Base-by-base conservation (phyloP, 352 stramenopile genomes). In the Globisporangium polare region DNA sequence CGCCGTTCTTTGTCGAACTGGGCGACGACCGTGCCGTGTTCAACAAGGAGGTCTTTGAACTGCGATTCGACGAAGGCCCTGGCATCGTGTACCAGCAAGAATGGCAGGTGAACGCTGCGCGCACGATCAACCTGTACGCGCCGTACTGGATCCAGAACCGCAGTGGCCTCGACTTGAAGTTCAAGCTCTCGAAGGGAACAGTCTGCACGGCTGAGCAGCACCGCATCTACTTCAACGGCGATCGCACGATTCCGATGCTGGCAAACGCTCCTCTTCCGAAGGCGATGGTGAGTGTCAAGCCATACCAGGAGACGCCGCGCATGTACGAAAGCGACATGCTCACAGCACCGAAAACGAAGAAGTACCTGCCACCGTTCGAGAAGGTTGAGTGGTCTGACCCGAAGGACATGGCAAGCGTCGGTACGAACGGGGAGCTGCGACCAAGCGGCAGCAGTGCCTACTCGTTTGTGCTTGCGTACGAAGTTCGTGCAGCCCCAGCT, bases 61-160 rank as follows among this genome's bases (percentile, higher is more conserved):
- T 94, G 33, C 57, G 75, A 18, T 86, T 92, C 58, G 75, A 77
- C 18, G 67, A 88, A 18, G 86, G 82, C 0, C 87, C 87, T 22
- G 72, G 66, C 12, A 77, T 92, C 26, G 62, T 88, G 53, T 75
- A 90, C 41, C 74, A 92, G 3, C 83, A 89, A 29, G 69, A 88
- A 53, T 94, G 85, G 84, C 71, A 79, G 10, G 37, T 65, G 22
- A 80, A 91, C 29, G 61, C 72, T 37, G 71, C 80, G 3, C 83
- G 87, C 22, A 81, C 71, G 7, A 63, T 93, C n/a, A 79, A 78
- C 46, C 62, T 95, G 20, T 93, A 78, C 50, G 75, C 71, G 12
- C 87, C 84, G 5, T 95, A 88, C 62, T 95, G 87, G 87, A 88
- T 95, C 62, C 85, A 92, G 60, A 95, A 95, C 62, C 80, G 82